Evolutionary conservation across 2,329 filamentous ascomycete genomes (phyloP).

Genomic region (Hymenoscyphus fructigenus): DNA sequence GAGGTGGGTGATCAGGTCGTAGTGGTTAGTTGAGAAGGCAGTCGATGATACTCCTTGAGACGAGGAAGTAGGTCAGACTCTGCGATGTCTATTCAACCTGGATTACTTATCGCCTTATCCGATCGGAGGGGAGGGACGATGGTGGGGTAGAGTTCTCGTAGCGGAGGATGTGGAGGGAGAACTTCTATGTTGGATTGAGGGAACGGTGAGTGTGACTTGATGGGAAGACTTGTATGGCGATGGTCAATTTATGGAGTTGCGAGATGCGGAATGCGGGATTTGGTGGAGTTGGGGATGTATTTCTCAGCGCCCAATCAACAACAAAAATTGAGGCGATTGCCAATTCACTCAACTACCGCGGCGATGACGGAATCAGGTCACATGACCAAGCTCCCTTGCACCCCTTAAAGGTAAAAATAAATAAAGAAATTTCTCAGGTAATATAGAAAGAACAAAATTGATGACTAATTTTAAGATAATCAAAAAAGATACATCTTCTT

Average conservation of each 20-base stretch:
- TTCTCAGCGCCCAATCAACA: background rate
- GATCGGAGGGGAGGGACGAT: conserved; percentile 5
- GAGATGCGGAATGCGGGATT: background rate
- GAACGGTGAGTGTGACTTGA: background rate
- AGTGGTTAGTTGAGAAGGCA: background rate
- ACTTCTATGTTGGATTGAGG: background rate
- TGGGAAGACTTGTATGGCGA: background rate
- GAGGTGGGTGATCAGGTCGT: background rate
- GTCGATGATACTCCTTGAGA: background rate
- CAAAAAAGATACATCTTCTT: too few relatives aligned
- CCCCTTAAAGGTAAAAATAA: too few relatives aligned
- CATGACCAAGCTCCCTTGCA: background rate
- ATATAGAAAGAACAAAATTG: too few relatives aligned
- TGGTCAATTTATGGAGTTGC: background rate
- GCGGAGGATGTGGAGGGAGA: background rate
- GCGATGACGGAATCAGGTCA: background rate
- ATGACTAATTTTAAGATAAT: too few relatives aligned
- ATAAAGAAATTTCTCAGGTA: too few relatives aligned
- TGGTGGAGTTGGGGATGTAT: background rate
- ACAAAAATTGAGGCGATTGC: conserved; percentile 2
- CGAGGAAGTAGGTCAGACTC: background rate
- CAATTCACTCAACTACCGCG: background rate
- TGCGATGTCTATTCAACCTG: background rate
- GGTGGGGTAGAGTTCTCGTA: background rate
- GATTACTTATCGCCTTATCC: conserved; percentile 14